phyloP scores from a whole-genome alignment of 805 yeast species.

The Brettanomyces nanus region DNA sequence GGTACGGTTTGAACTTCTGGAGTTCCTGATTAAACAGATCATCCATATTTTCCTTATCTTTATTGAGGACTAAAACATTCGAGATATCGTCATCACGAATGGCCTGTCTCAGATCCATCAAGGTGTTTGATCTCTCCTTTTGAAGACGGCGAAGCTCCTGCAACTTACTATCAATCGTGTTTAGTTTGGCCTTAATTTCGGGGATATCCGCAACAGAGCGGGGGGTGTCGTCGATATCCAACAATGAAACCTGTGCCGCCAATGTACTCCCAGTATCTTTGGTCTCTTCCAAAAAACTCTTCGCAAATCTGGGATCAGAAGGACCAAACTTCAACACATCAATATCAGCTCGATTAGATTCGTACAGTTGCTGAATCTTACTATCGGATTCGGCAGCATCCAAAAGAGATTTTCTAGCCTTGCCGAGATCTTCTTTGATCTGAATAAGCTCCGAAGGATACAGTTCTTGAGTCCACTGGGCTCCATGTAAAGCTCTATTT shows the following conservation, averaged over 20 bases:
- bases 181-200: constrained; percentile 25
- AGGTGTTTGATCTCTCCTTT: constrained; percentile 52
- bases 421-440: constrained; percentile 11
- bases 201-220: constrained; percentile 10
- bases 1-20: constrained; percentile 64
- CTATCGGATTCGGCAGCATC: constrained; percentile 58
- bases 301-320: constrained; percentile 30
- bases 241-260: constrained; percentile 31
- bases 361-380: constrained; percentile 40
- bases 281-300: constrained; percentile 13
- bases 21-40: constrained; percentile 61
- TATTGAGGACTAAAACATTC: constrained; percentile 59
- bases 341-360: constrained; percentile 34
- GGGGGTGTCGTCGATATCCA: constrained; percentile 57
- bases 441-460: constrained; percentile 12
- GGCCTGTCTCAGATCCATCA: constrained; percentile 57
- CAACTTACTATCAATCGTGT: constrained; percentile 49
- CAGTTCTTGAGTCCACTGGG: constrained; percentile 26
- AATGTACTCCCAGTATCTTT: constrained; percentile 2
- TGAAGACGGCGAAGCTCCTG: constrained; percentile 56
- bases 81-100: constrained; percentile 83
- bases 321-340: constrained; percentile 38
- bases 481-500: constrained; percentile 28
- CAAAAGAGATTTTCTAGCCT: constrained; percentile 42
- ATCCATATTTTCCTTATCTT: constrained; percentile 32